phyloP scores from a whole-genome alignment of 2,329 filamentous ascomycete genomes.

The Neocucurbitaria cava region DNA sequence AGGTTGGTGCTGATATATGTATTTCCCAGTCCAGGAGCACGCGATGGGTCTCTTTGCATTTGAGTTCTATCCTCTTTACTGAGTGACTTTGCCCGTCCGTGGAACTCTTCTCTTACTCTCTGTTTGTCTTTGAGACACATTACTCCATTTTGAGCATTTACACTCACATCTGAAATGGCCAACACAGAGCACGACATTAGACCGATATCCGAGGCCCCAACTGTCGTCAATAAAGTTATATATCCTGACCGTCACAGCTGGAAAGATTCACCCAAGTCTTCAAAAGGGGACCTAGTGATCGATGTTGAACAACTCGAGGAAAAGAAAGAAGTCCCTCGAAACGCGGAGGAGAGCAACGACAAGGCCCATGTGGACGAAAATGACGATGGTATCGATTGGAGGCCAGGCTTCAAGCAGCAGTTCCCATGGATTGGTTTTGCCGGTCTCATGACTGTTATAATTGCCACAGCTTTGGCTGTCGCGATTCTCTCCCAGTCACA shows the following conservation, averaged over 20 bases:
- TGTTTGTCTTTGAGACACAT: neutral
- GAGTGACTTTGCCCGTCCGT: neutral
- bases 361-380: neutral
- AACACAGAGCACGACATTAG: conserved; percentile 3
- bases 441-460: conserved; percentile 21
- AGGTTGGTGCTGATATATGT: conserved; percentile 10
- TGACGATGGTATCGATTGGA: conserved; percentile 32
- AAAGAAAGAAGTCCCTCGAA: neutral
- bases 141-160: neutral
- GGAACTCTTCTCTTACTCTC: neutral
- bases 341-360: neutral
- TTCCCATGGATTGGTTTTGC: conserved; percentile 32
- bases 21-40: conserved; percentile 4
- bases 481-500: conserved; percentile 20
- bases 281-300: conserved; percentile 9
- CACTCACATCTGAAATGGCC: neutral
- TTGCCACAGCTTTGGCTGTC: conserved; percentile 28
- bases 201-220: neutral
- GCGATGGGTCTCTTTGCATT: conserved; percentile 4
- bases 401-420: conserved; percentile 27
- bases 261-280: neutral
- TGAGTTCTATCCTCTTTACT: neutral
- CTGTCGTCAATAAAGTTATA: neutral
- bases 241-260: neutral
- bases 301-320: conserved; percentile 8